Evolutionary conservation across 495 filamentous ascomycete species (phyloP), one percentile per base, ranked within the genome.

Genomic region (Halenospora varia): DNA sequence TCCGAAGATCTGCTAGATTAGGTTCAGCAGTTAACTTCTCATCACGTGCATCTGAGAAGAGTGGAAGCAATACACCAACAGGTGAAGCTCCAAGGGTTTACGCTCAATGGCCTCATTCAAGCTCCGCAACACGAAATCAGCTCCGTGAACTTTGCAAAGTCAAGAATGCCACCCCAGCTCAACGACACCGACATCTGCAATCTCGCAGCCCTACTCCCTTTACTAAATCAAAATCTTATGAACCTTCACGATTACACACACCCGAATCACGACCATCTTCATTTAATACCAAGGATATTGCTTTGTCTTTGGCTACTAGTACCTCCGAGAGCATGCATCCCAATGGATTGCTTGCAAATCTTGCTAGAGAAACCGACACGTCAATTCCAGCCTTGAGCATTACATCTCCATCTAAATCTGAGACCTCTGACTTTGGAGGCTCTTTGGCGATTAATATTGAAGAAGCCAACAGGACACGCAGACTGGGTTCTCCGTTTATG

Each of bases 131-230:
- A 35, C 80, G 95, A 50, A 79, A 81, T 50, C 82, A 92, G 60
- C 77, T 98, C n/a, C 82, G 93, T 44, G 79, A 88, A 46, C 74
- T 98, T 2, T 96, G 92, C 72, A 90, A 84, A 69, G 77, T 79
- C 56, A 92, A 88, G 65, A 87, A 88, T 42, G 77, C 77, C 0
- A 82, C 85, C 41, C 80, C 84, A 20, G 80, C 83, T 17, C 83
- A 88, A 56, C 85, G 86, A 56, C 83, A 88, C 58, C 78, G 85
- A 45, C 82, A 88, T 64, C 81, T 94, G 64, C 78, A 86, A 66
- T 86, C 84, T 42, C 81, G 86, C 24, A 90, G 81, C 66, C 86
- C 88, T 41, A 88, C 91, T 20, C 88, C 92, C 8, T 83, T 88
- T 62, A 74, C 54, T 76, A 87, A 61, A 69, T 81, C 56, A 71